These are phyloP conservation scores for Cystofilobasidium ferigula DNA, from an alignment of 768 basidiomycete species.

Conservation along the genomic window DNA sequence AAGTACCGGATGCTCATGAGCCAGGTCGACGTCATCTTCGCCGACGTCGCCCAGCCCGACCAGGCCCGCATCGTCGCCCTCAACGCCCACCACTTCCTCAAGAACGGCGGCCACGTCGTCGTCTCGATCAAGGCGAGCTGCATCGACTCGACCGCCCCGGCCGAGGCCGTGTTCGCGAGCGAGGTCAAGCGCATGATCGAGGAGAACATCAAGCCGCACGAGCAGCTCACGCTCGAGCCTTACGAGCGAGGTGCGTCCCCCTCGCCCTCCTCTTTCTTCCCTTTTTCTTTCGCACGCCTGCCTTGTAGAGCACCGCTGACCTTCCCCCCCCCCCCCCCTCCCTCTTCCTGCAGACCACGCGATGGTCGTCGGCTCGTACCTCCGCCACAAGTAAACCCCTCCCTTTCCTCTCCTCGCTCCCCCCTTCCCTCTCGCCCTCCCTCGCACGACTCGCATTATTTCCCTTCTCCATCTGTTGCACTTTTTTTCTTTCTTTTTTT, in stretches of 20 bases:
- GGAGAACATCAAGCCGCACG: slow-evolving; percentile 77
- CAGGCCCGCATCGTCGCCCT: slow-evolving; percentile 91
- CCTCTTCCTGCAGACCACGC: slow-evolving; percentile 29
- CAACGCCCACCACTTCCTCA: slow-evolving; percentile 92
- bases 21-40: slow-evolving; percentile 92
- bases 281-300: not conserved
- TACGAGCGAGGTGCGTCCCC: slow-evolving; percentile 39
- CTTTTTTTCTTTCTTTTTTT: slow-evolving; percentile 1
- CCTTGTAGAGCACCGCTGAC: not conserved
- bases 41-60: slow-evolving; percentile 96
- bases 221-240: slow-evolving; percentile 84
- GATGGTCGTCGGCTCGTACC: slow-evolving; percentile 39
- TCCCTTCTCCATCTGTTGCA: not conserved
- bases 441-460: not conserved
- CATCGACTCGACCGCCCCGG: slow-evolving; percentile 88
- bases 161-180: slow-evolving; percentile 72
- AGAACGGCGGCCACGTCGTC: slow-evolving; percentile 79
- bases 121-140: slow-evolving; percentile 99
- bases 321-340: not conserved
- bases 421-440: not conserved
- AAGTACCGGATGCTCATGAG: slow-evolving; percentile 95
- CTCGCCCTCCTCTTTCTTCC: not conserved
- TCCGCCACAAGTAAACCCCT: slow-evolving; percentile 30
- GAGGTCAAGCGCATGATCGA: slow-evolving; percentile 73
- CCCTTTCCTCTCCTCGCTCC: not conserved